Percentiles rank a stretch among this genome's conserved stretches.
These are phyloP conservation scores for Geotrichum candidum DNA, from an alignment of 1,139 yeast genomes.

Conservation along the genomic window DNA sequence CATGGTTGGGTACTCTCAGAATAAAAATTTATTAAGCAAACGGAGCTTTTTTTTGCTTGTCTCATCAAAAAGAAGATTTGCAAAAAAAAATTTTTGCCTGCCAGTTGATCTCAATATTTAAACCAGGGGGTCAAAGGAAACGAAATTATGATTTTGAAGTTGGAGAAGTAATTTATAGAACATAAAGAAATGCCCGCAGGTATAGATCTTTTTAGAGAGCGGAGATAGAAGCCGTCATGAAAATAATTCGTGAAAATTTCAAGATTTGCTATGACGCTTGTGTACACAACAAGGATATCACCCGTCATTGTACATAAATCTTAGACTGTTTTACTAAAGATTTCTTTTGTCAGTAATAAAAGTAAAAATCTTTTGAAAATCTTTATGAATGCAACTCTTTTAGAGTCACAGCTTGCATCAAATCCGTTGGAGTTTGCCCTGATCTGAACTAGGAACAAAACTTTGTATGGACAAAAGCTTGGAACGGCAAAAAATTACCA, in stretches of 20 bases:
- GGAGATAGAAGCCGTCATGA: no score
- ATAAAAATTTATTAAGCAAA: not conserved
- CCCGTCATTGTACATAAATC: no score
- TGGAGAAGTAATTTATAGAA: not conserved
- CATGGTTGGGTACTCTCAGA: not conserved
- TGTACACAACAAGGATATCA: no score
- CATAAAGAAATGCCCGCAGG: no score
- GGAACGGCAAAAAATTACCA: not conserved
- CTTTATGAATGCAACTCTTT: not conserved
- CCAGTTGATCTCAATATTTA: not conserved
- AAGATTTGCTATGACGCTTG: no score
- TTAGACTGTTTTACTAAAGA: no score
- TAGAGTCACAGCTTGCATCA: not conserved
- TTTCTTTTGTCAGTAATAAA: not conserved
- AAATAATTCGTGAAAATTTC: no score
- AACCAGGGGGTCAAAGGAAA: not conserved
- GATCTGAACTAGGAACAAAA: not conserved
- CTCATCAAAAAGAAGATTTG: not conserved
- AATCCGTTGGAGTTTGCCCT: not conserved
- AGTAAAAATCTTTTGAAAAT: no score
- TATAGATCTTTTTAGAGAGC: no score
- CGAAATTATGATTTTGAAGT: not conserved
- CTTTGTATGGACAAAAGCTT: not conserved
- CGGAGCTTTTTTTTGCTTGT: not conserved
- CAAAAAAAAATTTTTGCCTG: not conserved